Evolutionary conservation across 306 rosid species (phyloP).

Genomic region (Elaeagnus macrophylla): DNA sequence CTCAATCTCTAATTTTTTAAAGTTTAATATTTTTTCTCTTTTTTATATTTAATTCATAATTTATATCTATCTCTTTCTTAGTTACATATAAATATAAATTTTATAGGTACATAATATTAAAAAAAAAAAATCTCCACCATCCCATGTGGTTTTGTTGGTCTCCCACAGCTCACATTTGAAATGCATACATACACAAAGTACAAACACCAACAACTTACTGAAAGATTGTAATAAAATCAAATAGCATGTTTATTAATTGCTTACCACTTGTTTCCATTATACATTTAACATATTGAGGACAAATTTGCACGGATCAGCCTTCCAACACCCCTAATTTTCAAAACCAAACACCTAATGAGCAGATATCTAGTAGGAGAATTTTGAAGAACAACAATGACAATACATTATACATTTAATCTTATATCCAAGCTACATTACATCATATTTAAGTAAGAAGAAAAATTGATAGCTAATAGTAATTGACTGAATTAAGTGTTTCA

Average conservation of each 20-base stretch:
- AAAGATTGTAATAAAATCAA: too few relatives aligned
- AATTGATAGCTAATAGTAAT: slow-evolving; percentile 16
- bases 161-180: slow-evolving; percentile 33
- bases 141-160: slow-evolving; percentile 37
- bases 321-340: slow-evolving; percentile 11
- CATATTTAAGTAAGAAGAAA: neutral
- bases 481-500: slow-evolving; percentile 15
- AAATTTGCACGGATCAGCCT: slow-evolving; percentile 26
- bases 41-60: too few relatives aligned
- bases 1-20: too few relatives aligned
- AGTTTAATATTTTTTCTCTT: too few relatives aligned
- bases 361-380: too few relatives aligned
- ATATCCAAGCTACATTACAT: slow-evolving; percentile 3
- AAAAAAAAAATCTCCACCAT: slow-evolving; percentile 24
- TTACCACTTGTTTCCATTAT: too few relatives aligned
- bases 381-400: slow-evolving; percentile 11
- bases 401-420: slow-evolving; percentile 12
- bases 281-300: too few relatives aligned
- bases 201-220: too few relatives aligned
- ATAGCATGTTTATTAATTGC: too few relatives aligned
- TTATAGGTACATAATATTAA: slow-evolving; percentile 10
- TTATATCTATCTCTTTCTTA: too few relatives aligned
- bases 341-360: too few relatives aligned
- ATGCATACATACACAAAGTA: slow-evolving; percentile 8
- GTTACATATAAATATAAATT: too few relatives aligned